Conservation (phyloP, 179 eudicot species). For the Sideroxylon spinosum region DNA sequence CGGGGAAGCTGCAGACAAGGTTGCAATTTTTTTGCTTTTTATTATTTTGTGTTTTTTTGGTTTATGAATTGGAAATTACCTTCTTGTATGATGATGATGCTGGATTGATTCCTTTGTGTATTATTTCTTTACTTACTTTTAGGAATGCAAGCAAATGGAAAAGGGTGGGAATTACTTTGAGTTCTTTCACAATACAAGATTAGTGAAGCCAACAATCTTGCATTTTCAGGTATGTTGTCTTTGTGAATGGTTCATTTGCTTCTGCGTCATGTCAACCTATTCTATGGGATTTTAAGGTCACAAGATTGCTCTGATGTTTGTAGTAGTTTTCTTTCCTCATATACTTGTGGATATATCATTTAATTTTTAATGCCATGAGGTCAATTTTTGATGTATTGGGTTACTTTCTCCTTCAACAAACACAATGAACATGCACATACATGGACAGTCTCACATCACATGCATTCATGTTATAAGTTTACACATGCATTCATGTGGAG, state of each 20-base stretch:
- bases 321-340: background rate
- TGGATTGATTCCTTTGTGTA: background rate
- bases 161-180: conserved; percentile 70
- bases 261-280: background rate
- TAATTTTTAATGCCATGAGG: background rate
- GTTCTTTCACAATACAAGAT: conserved; percentile 69
- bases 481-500: background rate
- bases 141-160: conserved; percentile 60
- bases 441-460: background rate
- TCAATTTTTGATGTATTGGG: background rate
- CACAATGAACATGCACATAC: background rate
- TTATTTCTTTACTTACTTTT: background rate
- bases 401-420: background rate
- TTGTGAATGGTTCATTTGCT: background rate
- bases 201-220: conserved; percentile 82
- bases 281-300: background rate
- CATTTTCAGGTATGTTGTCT: conserved; percentile 70
- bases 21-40: conserved; percentile 15
- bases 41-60: background rate
- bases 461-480: background rate
- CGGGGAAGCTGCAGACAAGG: conserved; percentile 66
- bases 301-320: background rate
- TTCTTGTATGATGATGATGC: conserved; percentile 1
- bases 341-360: background rate
- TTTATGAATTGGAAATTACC: background rate